Evolutionary conservation across 2,329 filamentous ascomycete genomes (phyloP).

Genomic region (Pseudovirgaria hyperparasitica): DNA sequence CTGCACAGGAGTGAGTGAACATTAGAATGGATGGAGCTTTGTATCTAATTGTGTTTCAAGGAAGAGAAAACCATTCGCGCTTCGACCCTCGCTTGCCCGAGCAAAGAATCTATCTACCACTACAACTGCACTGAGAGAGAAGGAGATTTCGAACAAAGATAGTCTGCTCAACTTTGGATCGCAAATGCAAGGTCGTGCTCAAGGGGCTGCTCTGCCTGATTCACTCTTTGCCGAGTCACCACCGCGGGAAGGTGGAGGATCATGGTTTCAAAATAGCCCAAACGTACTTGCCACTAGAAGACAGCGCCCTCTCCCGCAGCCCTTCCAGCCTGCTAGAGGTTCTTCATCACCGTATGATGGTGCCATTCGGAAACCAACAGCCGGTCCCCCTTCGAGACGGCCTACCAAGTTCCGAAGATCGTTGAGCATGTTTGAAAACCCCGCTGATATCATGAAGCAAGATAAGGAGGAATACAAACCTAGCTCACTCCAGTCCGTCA

Average conservation of each 20-base stretch:
- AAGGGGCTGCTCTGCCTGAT: too few relatives aligned
- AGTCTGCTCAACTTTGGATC: slow-evolving; percentile 68
- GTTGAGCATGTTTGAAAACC: slow-evolving; percentile 94
- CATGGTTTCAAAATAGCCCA: too few relatives aligned
- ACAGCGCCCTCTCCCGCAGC: neutral
- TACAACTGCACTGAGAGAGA: slow-evolving; percentile 45
- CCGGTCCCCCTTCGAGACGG: slow-evolving; percentile 57
- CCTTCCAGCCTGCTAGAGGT: too few relatives aligned
- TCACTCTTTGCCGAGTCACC: too few relatives aligned
- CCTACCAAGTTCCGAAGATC: slow-evolving; percentile 67
- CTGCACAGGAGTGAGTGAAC: slow-evolving; percentile 23
- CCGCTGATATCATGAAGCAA: slow-evolving; percentile 65
- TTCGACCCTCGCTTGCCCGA: slow-evolving; percentile 62
- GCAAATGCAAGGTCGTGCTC: slow-evolving; percentile 36
- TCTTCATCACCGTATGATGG: too few relatives aligned
- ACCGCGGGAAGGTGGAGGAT: too few relatives aligned
- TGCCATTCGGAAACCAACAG: slow-evolving; percentile 54
- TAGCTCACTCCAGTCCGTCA: slow-evolving; percentile 56
- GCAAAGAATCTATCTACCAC: slow-evolving; percentile 64
- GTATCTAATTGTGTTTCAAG: slow-evolving; percentile 13
- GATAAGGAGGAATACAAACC: slow-evolving; percentile 51
- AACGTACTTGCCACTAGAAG: too few relatives aligned
- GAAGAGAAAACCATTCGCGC: slow-evolving; percentile 34
- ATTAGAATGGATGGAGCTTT: neutral
- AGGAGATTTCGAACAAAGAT: slow-evolving; percentile 48